Conservation (phyloP, 108 stramenopile species). For the Skeletonema menzelii region DNA sequence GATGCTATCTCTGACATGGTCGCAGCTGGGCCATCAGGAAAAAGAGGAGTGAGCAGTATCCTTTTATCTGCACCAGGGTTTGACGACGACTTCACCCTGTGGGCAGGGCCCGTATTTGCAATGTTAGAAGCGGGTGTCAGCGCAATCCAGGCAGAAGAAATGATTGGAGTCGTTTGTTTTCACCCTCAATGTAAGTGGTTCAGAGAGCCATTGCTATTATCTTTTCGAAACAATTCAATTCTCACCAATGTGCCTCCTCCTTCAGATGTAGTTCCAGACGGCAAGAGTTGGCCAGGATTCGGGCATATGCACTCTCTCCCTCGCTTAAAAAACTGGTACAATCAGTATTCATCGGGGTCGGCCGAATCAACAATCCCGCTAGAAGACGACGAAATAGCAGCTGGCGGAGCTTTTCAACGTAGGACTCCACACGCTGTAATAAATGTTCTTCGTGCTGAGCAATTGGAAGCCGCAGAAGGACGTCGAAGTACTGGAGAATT, state of each 20-base stretch:
- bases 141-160: constrained; percentile 60
- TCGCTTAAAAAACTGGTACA: constrained; percentile 69
- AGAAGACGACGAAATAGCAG: constrained; percentile 66
- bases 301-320: constrained; percentile 87
- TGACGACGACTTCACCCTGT: constrained; percentile 70
- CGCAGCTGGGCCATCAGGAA: not conserved
- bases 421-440: constrained; percentile 81
- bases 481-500: constrained; percentile 51
- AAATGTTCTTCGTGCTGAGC: constrained; percentile 79
- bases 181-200: constrained; percentile 61
- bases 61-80: constrained; percentile 76
- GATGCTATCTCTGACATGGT: too few species aligned
- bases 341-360: constrained; percentile 11
- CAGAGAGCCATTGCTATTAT: not conserved
- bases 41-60: constrained; percentile 63
- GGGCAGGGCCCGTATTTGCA: constrained; percentile 79
- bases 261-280: constrained; percentile 69
- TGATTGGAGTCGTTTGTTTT: constrained; percentile 82
- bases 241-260: not conserved
- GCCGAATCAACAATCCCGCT: not conserved
- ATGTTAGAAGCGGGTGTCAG: constrained; percentile 77
- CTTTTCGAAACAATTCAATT: not conserved
- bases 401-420: constrained; percentile 84
- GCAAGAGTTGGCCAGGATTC: constrained; percentile 80
- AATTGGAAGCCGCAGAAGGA: constrained; percentile 76